These are phyloP conservation scores for Lasiosphaeria hispida DNA, from an alignment of 495 filamentous ascomycete species.

Conservation along the genomic window DNA sequence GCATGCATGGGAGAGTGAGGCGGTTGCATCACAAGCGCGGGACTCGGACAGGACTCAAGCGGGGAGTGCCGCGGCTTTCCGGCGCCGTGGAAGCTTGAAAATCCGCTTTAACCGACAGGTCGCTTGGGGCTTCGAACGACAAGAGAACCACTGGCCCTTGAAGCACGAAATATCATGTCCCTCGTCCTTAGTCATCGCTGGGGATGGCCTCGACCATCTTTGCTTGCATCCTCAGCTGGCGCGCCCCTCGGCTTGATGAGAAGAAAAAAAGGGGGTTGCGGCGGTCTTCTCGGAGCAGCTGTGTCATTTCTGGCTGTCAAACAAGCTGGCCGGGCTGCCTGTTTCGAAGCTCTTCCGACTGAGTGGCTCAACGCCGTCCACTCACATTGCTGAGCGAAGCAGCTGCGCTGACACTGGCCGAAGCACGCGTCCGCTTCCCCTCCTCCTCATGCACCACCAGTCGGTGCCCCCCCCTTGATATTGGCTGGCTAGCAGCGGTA, in stretches of 20 bases:
- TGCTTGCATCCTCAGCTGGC: too few relatives aligned
- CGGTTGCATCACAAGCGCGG: slow-evolving; percentile 20
- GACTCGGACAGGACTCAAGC: not conserved
- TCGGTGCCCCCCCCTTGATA: not conserved
- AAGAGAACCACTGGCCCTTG: not conserved
- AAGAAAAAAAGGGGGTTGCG: too few relatives aligned
- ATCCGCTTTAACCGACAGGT: slow-evolving; percentile 9
- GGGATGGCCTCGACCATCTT: not conserved
- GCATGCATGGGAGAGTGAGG: slow-evolving; percentile 12
- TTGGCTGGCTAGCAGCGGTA: slow-evolving; percentile 5
- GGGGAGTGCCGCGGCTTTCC: not conserved
- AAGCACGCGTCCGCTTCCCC: not conserved
- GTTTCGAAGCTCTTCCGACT: not conserved
- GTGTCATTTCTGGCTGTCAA: not conserved
- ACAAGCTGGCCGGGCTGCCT: not conserved
- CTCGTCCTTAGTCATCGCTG: not conserved
- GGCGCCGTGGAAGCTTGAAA: not conserved
- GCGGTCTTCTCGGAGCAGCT: not conserved
- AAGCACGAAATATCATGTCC: not conserved
- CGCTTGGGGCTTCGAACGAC: not conserved
- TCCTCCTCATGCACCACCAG: slow-evolving; percentile 9
- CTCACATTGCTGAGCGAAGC: slow-evolving; percentile 3
- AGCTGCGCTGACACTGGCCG: slow-evolving; percentile 2
- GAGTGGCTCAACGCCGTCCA: slow-evolving; percentile 13
- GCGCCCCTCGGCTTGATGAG: too few relatives aligned